These are phyloP conservation scores for Dichotomopilus funicola DNA, from an alignment of 2,329 filamentous ascomycete species.

Conservation along the genomic window DNA sequence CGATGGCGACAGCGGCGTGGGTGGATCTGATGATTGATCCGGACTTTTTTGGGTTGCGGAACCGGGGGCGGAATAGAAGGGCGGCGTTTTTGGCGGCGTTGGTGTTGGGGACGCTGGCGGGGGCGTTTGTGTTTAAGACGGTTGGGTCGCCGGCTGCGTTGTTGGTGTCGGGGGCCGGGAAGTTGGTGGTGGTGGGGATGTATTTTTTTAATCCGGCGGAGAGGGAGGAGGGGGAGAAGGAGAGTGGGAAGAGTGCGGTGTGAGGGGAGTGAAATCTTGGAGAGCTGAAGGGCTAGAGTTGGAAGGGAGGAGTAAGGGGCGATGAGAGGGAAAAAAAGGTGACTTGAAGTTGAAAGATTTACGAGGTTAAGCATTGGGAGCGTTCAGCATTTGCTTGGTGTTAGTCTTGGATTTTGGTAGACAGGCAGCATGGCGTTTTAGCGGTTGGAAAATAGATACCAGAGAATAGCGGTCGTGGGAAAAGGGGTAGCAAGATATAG, in stretches of 20 bases:
- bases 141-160: conserved; percentile 39
- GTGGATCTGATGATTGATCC: conserved; percentile 53
- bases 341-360: no score
- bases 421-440: conserved; percentile 10
- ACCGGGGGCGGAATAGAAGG: conserved; percentile 45
- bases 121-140: conserved; percentile 43
- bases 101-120: conserved; percentile 43
- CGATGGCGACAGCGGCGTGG: conserved; percentile 59
- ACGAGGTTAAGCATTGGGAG: no score
- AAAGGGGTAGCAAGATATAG: background rate
- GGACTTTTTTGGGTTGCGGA: conserved; percentile 39
- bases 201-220: conserved; percentile 38
- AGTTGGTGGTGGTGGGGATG: conserved; percentile 39
- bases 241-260: background rate
- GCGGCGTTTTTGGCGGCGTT: conserved; percentile 44
- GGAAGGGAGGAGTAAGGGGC: no score
- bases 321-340: no score
- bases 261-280: no score
- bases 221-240: conserved; percentile 18
- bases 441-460: conserved; percentile 3
- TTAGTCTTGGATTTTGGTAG: background rate
- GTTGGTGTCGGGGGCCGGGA: conserved; percentile 39
- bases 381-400: background rate
- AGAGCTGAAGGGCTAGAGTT: no score
- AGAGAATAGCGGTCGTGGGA: background rate